Conservation (phyloP, 495 filamentous ascomycete genomes). For the Tuber calosporum region DNA sequence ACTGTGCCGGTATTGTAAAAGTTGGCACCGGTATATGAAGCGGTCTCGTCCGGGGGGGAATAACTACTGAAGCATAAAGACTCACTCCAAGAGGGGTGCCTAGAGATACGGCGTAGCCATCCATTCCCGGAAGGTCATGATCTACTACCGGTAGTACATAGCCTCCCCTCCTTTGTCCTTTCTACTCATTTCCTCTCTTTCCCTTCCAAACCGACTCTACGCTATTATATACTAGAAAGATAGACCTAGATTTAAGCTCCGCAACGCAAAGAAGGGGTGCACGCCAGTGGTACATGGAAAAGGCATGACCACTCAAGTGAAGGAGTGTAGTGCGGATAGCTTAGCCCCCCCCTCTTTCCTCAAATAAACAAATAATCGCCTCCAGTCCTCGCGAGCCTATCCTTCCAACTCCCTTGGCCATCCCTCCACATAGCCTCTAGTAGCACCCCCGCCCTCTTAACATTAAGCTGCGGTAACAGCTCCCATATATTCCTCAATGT, state of each 20-base stretch:
- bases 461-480: conserved; percentile 38
- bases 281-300: not conserved
- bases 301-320: not conserved
- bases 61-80: not conserved
- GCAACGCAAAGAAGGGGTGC: not conserved
- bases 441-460: conserved; percentile 35
- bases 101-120: not conserved
- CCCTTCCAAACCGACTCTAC: not conserved
- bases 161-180: not conserved
- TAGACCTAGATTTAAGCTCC: not conserved
- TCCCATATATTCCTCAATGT: conserved; percentile 35
- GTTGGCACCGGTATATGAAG: not conserved
- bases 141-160: not conserved
- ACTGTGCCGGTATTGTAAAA: not conserved
- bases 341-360: conserved; percentile 1
- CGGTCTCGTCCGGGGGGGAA: not conserved
- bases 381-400: conserved; percentile 25
- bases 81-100: not conserved
- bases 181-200: not conserved
- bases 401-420: conserved; percentile 24
- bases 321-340: conserved; percentile 4
- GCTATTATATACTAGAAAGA: not conserved
- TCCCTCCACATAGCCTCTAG: conserved; percentile 38
- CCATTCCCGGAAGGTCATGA: not conserved
- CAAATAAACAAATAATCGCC: conserved; percentile 41